Evolutionary conservation across 208 protist genomes (phyloP), one percentile per base, ranked within the genome.

Genomic region (Leptomonas pyrrhocoris): DNA sequence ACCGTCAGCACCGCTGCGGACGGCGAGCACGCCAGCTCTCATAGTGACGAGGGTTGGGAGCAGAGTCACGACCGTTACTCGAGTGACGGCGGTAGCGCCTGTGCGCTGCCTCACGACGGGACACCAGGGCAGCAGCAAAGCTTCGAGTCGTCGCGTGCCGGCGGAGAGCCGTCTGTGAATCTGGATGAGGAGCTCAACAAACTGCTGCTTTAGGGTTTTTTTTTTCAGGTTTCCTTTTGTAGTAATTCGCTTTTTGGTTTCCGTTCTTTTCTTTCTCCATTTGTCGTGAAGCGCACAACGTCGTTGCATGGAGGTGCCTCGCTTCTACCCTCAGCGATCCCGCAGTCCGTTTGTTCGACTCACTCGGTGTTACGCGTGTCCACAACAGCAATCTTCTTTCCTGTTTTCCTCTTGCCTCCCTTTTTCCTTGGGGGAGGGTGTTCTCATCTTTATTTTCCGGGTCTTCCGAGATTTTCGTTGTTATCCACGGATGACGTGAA

Each of bases 151-250:
- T 23, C 25, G 42, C 23, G 25, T 19, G 16, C 31, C 21, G 19
- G 43, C 16, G 62, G 18, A 11, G 70, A 76, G 30, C 56, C 62
- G 23, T 69, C 70, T 3, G 70, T 91, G 16, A 84, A 91, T 67
- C 80, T 91, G 19, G 85, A 91, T 50, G 85, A 88, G 5, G 88
- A 90, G 45, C 76, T 93, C 2, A 77, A 83, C 64, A 85, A 77
- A 46, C 64, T 93, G 13, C 62, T 90, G 25, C 34, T 79, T 15
- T 70, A 25, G 28, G 46, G 16, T 51, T 23, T 62, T 61, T 77
- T 67, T 28, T 55, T 71, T 49, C 9, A n/a, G n/a, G n/a, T 36
- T 42, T 74, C 34, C 34, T 38, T 38, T 38, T 3, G 7, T 38
- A 38, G 34, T 38, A 38, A 13, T 57, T 34, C 19, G 2, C 30